Evolutionary conservation across 129 eudicot species (phyloP).

Genomic region (Silybum marianum): DNA sequence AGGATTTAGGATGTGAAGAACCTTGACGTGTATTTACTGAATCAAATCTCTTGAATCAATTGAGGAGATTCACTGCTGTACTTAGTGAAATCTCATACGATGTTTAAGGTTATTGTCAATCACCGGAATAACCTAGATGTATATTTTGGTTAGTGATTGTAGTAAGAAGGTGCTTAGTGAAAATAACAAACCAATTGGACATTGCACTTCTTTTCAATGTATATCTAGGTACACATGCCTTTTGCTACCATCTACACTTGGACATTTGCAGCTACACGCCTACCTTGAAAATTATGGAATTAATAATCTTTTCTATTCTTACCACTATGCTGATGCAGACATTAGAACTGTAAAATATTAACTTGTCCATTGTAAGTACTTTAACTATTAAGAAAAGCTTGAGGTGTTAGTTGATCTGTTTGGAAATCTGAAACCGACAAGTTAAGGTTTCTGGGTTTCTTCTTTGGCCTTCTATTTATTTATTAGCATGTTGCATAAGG

Average conservation of each 20-base stretch:
- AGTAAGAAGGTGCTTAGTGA: too few species aligned
- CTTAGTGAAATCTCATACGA: too few species aligned
- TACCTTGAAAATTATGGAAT: background rate
- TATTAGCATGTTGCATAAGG: background rate
- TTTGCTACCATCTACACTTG: background rate
- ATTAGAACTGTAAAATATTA: background rate
- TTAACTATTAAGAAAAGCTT: constrained; percentile 1
- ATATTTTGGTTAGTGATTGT: too few species aligned
- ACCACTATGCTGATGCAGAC: constrained; percentile 1
- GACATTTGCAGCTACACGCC: too few species aligned
- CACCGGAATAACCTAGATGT: too few species aligned
- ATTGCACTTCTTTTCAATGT: background rate
- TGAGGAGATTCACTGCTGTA: too few species aligned
- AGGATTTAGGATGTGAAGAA: too few species aligned
- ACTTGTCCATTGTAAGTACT: background rate
- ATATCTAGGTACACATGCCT: background rate
- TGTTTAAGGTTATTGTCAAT: too few species aligned
- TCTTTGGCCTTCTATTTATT: background rate
- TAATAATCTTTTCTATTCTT: background rate
- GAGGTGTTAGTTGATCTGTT: background rate
- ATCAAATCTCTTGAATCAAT: too few species aligned
- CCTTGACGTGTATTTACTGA: too few species aligned
- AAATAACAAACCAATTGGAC: background rate
- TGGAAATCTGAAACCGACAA: background rate
- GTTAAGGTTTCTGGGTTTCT: background rate